Percentiles rank a stretch among this genome's conserved stretches.
Evolutionary conservation across 495 filamentous ascomycete genomes (phyloP).

Genomic region (Xylaria grammica): DNA sequence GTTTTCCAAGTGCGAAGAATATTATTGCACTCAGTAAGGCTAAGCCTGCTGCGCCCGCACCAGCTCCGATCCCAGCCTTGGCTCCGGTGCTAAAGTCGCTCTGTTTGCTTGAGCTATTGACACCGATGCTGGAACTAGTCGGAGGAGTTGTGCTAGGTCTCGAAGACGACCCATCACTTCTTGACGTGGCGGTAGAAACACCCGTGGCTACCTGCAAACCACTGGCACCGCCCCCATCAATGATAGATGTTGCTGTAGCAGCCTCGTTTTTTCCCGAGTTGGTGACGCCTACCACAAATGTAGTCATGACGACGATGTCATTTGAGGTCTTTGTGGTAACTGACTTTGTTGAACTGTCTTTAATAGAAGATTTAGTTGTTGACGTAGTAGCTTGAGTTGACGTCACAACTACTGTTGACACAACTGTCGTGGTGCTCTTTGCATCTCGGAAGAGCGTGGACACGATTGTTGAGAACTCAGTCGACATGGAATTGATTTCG

Average conservation of each 20-base stretch:
- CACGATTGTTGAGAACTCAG: conserved; percentile 26
- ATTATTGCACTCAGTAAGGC: background rate
- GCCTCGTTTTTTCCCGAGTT: background rate
- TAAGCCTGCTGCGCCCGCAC: conserved; percentile 18
- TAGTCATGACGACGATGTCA: background rate
- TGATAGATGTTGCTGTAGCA: background rate
- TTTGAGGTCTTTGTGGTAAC: background rate
- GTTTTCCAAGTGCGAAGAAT: background rate
- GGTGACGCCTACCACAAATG: background rate
- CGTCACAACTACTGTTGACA: conserved; percentile 39
- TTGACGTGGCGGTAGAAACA: background rate
- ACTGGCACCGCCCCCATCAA: background rate
- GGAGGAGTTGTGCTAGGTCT: background rate
- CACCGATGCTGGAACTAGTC: background rate
- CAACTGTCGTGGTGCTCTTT: conserved; percentile 33
- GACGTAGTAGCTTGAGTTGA: conserved; percentile 10
- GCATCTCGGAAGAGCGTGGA: conserved; percentile 45
- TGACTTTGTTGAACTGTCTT: background rate
- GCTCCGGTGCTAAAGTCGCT: conserved; percentile 16
- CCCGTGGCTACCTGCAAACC: background rate
- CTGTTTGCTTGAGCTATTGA: background rate
- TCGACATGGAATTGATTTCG: background rate
- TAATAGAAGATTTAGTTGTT: background rate
- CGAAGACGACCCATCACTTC: background rate
- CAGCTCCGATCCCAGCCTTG: conserved; percentile 27